These are phyloP conservation scores for Sugiyamaella pinicola DNA, from an alignment of 1,139 yeast species.

Conservation along the genomic window DNA sequence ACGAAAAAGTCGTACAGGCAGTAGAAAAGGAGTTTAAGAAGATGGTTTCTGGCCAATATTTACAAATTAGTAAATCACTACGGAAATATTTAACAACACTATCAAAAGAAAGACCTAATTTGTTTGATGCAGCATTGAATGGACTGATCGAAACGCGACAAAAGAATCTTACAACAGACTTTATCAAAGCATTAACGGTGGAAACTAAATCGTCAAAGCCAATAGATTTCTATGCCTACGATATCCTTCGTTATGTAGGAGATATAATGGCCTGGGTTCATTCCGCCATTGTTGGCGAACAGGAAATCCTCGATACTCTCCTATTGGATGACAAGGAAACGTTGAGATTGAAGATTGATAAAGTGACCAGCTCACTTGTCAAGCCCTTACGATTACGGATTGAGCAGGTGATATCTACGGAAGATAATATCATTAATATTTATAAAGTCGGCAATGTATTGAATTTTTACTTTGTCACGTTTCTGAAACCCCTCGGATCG, in stretches of 20 bases:
- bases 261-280: conserved; percentile 90
- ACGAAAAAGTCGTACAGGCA: conserved; percentile 50
- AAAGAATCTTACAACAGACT: conserved; percentile 43
- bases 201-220: conserved; percentile 50
- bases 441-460: conserved; percentile 64
- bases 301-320: conserved; percentile 66
- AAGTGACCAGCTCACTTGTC: conserved; percentile 53
- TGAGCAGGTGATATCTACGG: conserved; percentile 70
- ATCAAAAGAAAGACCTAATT: conserved; percentile 43
- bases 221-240: conserved; percentile 69
- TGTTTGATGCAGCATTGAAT: conserved; percentile 41
- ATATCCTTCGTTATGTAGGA: conserved; percentile 80
- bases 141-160: conserved; percentile 41
- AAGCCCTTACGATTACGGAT: conserved; percentile 55
- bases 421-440: conserved; percentile 57
- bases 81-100: conserved; percentile 39
- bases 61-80: conserved; percentile 33
- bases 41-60: conserved; percentile 32
- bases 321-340: conserved; percentile 45
- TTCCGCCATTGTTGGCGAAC: conserved; percentile 84
- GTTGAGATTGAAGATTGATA: conserved; percentile 43
- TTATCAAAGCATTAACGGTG: conserved; percentile 58
- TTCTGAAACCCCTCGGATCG: conserved; percentile 47
- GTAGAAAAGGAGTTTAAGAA: conserved; percentile 44
- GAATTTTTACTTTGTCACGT: conserved; percentile 70